Percentiles rank a stretch among this genome's conserved stretches.
Conservation (phyloP, 805 yeast species). For the Cyberlindnera meyerae region DNA sequence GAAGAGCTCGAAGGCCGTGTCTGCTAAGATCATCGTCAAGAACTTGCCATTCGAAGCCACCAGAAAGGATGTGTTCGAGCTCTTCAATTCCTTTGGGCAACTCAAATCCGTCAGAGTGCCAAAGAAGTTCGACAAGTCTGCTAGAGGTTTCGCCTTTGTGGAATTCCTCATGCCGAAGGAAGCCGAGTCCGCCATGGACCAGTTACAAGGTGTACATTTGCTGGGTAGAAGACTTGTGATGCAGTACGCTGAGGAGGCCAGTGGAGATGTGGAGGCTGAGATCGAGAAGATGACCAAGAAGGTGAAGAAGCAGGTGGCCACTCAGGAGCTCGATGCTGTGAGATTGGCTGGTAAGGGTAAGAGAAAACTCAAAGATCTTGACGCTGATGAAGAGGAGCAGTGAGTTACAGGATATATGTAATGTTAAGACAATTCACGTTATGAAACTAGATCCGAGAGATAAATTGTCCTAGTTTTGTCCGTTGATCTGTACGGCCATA, state of each 20-base stretch:
- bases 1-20: conserved; percentile 13
- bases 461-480: too few species aligned
- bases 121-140: conserved; percentile 88
- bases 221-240: conserved; percentile 90
- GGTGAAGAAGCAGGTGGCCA: conserved; percentile 76
- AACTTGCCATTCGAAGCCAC: conserved; percentile 96
- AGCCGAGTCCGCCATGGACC: conserved; percentile 91
- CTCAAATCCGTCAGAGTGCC: conserved; percentile 94
- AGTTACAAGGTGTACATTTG: conserved; percentile 92
- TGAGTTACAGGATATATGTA: too few species aligned
- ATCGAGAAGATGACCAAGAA: conserved; percentile 85
- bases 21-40: conserved; percentile 71
- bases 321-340: conserved; percentile 66
- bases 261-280: conserved; percentile 83
- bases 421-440: too few species aligned
- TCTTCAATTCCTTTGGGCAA: conserved; percentile 93
- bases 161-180: conserved; percentile 84
- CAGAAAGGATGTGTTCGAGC: conserved; percentile 85
- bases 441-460: too few species aligned
- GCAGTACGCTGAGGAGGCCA: conserved; percentile 84
- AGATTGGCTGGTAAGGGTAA: conserved; percentile 71
- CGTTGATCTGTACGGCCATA: too few species aligned
- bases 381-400: conserved; percentile 17
- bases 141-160: conserved; percentile 97
- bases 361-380: conserved; percentile 52